phyloP scores from a whole-genome alignment of 148 eudicot genomes.

The Rhododendron mucronatum region DNA sequence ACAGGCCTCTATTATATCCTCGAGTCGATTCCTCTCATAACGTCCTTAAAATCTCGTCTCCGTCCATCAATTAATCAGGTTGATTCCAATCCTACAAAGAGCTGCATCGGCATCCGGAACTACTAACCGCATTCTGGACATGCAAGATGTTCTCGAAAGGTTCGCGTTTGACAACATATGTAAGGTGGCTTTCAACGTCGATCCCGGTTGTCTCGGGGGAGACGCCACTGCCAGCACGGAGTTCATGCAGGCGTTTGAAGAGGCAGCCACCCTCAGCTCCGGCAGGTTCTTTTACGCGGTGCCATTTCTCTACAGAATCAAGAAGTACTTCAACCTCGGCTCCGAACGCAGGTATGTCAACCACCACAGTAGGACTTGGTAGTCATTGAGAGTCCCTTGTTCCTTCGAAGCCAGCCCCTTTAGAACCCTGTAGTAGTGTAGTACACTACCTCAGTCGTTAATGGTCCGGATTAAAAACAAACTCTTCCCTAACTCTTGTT shows the following conservation, averaged over 20 bases:
- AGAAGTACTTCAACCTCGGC: conserved; percentile 43
- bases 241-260: conserved; percentile 66
- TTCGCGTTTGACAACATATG: conserved; percentile 68
- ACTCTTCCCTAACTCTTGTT: too few species aligned
- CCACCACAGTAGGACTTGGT: too few species aligned
- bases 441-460: too few species aligned
- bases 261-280: conserved; percentile 44
- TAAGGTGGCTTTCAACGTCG: conserved; percentile 59
- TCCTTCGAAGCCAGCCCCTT: too few species aligned
- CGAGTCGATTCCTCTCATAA: too few species aligned
- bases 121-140: conserved; percentile 28
- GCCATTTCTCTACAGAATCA: conserved; percentile 28
- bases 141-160: conserved; percentile 60
- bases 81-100: conserved; percentile 37
- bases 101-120: conserved; percentile 13
- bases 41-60: too few species aligned
- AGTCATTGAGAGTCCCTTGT: too few species aligned
- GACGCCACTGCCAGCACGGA: conserved; percentile 33
- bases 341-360: conserved; percentile 30
- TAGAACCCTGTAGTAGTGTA: background rate
- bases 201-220: conserved; percentile 55
- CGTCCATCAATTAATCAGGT: conserved; percentile 10
- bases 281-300: conserved; percentile 48
- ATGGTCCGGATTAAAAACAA: too few species aligned
- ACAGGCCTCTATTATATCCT: too few species aligned